Base-by-base conservation (phyloP, 2,329 filamentous ascomycete genomes). In the Phoma sp. region DNA sequence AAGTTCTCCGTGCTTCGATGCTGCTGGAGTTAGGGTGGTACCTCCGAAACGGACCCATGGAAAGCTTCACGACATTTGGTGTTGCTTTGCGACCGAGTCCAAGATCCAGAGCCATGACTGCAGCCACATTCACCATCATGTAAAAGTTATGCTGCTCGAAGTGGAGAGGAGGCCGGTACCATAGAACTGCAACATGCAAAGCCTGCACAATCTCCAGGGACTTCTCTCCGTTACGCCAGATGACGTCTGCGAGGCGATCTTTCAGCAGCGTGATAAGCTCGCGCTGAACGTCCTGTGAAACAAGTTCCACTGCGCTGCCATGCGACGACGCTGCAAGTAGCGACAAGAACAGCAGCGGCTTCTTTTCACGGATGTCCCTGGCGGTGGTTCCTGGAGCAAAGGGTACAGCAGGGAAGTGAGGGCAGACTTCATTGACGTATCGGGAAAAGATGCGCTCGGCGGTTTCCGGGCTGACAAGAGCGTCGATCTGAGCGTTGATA, bases 131-230 rank as follows among this genome's bases (percentile, higher is more conserved):
- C 40, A 91, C 86, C 61, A 95, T 83, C 77, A 93, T 90, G 76
- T 95, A 96, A 72, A 95, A 96, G 70, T 95, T 95, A 67, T 93
- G 85, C 75, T 95, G 89, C 67, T 96, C 90, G 55, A 90, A 90
- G 64, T 89, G 84, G 61, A 93, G 87, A 0, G 91, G 91, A 13
- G 91, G 90, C 71, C 86, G 87, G 72, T 96, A 96, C 90, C 91
- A 96, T 18, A 92, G 83, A n/a, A 88, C 86, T 6, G 86, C 81
- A 3, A 96, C 79, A 53, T 90, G 83, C 36, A 96, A 77, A 1
- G 90, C 85, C 75, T 96, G 92, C 7, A 96, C 85, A 6, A 96
- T 79, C 72, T 96, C 92, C 14, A 96, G 76, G 32, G 85, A 90
- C 78, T 96, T 96, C 64, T 91, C 87, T 10, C 90, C 91, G 6